Base-by-base conservation (phyloP, 163 green algal genomes). In the Chlamydomonas reinhardtii region DNA sequence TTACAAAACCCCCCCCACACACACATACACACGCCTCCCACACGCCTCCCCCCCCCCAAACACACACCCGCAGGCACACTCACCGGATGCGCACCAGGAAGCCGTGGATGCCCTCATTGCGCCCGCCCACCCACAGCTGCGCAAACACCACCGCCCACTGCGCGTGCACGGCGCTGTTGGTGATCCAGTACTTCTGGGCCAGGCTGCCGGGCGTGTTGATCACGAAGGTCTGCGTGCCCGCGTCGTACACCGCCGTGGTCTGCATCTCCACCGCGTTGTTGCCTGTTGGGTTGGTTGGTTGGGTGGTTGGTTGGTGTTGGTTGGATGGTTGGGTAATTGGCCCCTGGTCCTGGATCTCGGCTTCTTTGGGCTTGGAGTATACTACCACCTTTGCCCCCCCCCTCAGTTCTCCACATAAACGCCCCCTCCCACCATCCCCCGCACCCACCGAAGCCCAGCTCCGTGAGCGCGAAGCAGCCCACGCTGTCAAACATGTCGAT, bases 181-280 rank as follows among this genome's bases (percentile, higher is more conserved):
- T 98, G 92, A 99, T 99, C 96, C 66, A 16, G 27, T 70, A 94
- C 88, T 95, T 98, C 85, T 97, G 94, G 1, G 94, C 94, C 54
- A 98, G 89, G 0, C 95, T 94, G 61, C 89, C 96, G 74, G 96
- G 95, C 16, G 96, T 98, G 91, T 95, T 76, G 82, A 99, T 95
- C 73, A 98, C 77, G n/a, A 98, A 98, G 91, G 98, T 86, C 83
- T 90, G 83, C 17, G 52, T 84, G 34, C 48, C 69, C 2, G 79
- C 29, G 90, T 98, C 96, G 80, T 95, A 98, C 27, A 85, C 94
- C 3, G 96, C 96, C 22, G 91, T 97, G 0, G 96, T 99, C 89
- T 97, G 87, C 96, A 99, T 99, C 89, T 98, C 95, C 65, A 98
- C 95, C 1, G 97, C 96, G 79, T 99, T 99, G 93, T 98, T 99